Conservation (phyloP, 306 rosid species). For the Cucumis hystrix region DNA sequence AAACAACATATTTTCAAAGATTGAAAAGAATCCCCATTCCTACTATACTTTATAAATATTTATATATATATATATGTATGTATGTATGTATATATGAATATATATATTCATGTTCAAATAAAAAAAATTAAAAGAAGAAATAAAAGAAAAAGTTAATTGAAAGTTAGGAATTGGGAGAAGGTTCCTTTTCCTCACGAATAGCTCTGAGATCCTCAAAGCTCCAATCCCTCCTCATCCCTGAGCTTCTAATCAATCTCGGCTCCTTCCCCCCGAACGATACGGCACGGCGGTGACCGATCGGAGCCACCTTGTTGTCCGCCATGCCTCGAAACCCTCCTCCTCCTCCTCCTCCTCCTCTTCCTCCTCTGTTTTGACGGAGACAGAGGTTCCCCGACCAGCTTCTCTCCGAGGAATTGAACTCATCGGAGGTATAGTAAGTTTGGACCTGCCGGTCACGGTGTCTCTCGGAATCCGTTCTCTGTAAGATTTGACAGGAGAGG, state of each 20-base stretch:
- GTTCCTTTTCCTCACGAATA: slow-evolving; percentile 9
- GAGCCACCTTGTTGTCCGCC: not conserved
- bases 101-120: too few species aligned
- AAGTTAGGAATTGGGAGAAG: not conserved
- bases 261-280: slow-evolving; percentile 11
- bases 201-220: slow-evolving; percentile 45
- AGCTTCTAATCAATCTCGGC: slow-evolving; percentile 50
- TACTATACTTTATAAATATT: too few species aligned
- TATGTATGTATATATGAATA: too few species aligned
- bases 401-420: slow-evolving; percentile 11
- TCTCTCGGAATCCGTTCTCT: slow-evolving; percentile 34
- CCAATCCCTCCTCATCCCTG: slow-evolving; percentile 92
- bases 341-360: not conserved
- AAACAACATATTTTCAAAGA: too few species aligned
- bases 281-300: slow-evolving; percentile 19
- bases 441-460: slow-evolving; percentile 6
- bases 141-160: not conserved
- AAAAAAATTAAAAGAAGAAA: not conserved
- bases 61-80: too few species aligned
- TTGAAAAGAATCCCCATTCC: too few species aligned
- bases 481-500: slow-evolving; percentile 3
- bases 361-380: not conserved
- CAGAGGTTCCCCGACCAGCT: slow-evolving; percentile 46
- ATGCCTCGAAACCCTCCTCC: not conserved
- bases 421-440: not conserved